A percentile compares a stretch with the other conserved stretches of the same genome.
Conservation (phyloP, 768 basidiomycete genomes). For the Boletus tomentosulus region DNA sequence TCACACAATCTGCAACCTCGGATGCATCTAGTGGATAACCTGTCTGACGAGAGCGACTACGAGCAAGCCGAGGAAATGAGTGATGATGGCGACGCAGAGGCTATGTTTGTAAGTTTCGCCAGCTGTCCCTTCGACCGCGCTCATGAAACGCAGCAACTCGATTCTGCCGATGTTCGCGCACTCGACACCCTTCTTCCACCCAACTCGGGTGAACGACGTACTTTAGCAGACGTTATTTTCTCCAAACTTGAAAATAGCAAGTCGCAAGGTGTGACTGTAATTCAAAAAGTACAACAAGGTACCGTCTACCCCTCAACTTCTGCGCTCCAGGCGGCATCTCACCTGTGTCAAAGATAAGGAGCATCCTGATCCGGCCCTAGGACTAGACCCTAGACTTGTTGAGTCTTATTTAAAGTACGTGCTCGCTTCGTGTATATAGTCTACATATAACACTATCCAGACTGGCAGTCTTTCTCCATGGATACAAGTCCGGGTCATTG, state of each 20-base stretch:
- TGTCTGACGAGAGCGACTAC: constrained; percentile 56
- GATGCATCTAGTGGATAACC: constrained; percentile 38
- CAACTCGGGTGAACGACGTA: constrained; percentile 72
- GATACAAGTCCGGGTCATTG: constrained; percentile 90
- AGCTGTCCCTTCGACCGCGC: constrained; percentile 2
- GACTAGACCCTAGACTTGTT: constrained; percentile 88
- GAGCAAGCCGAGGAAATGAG: constrained; percentile 22
- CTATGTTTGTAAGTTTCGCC: constrained; percentile 49
- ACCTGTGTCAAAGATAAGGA: constrained; percentile 37
- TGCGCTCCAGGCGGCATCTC: neutral
- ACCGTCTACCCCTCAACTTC: neutral
- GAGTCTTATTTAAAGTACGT: constrained; percentile 90
- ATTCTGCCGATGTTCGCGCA: constrained; percentile 82
- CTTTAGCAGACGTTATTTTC: constrained; percentile 96
- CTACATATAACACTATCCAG: constrained; percentile 38
- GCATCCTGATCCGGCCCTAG: constrained; percentile 76
- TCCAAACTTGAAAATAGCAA: constrained; percentile 78
- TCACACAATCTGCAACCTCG: constrained; percentile 24
- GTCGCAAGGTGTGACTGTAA: constrained; percentile 47
- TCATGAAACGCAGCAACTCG: constrained; percentile 63
- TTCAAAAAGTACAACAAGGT: constrained; percentile 63
- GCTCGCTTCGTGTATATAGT: neutral
- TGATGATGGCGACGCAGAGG: constrained; percentile 44
- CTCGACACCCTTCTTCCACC: constrained; percentile 78
- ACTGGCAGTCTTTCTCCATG: constrained; percentile 77